These are phyloP conservation scores for Fusarium sarcochroum DNA, from an alignment of 2,329 filamentous ascomycete genomes.

Conservation along the genomic window DNA sequence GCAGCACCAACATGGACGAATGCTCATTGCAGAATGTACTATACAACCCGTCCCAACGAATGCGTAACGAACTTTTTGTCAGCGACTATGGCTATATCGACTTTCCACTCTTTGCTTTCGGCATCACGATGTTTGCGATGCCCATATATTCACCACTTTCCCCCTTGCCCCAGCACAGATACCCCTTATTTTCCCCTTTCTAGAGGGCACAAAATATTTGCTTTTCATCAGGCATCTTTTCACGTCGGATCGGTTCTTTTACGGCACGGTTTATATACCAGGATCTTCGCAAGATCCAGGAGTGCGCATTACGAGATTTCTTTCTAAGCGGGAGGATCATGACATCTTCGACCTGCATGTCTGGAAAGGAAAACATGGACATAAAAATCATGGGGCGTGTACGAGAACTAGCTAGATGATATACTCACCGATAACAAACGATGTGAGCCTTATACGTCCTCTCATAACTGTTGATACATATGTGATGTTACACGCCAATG, in stretches of 20 bases:
- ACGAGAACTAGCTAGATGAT: constrained; percentile 26
- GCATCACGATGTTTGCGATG: constrained; percentile 16
- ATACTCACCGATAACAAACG: constrained; percentile 5
- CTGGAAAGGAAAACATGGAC: constrained; percentile 7
- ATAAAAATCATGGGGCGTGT: constrained; percentile 16
- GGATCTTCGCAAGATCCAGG: constrained; percentile 9
- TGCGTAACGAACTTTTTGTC: constrained; percentile 13
- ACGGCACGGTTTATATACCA: constrained; percentile 16
- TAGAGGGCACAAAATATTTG: not conserved
- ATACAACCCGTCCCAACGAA: constrained; percentile 3
- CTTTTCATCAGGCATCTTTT: constrained; percentile 1
- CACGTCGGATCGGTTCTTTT: constrained; percentile 2
- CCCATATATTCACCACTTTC: not conserved
- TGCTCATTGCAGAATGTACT: constrained; percentile 22
- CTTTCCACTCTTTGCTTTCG: constrained; percentile 9
- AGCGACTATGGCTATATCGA: constrained; percentile 16
- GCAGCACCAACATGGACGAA: not conserved
- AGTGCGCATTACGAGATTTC: not conserved
- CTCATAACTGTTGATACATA: not conserved
- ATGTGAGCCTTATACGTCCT: constrained; percentile 2
- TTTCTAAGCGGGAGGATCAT: not conserved
- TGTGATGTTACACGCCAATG: not conserved
- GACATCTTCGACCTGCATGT: constrained; percentile 15
- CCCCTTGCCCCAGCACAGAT: constrained; percentile 28
- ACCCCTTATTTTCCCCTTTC: constrained; percentile 12